A percentile compares a stretch with the other conserved stretches of the same genome.
Conservation (phyloP, 192 early-diverging fungal genomes). For the Lobosporangium transversale region DNA sequence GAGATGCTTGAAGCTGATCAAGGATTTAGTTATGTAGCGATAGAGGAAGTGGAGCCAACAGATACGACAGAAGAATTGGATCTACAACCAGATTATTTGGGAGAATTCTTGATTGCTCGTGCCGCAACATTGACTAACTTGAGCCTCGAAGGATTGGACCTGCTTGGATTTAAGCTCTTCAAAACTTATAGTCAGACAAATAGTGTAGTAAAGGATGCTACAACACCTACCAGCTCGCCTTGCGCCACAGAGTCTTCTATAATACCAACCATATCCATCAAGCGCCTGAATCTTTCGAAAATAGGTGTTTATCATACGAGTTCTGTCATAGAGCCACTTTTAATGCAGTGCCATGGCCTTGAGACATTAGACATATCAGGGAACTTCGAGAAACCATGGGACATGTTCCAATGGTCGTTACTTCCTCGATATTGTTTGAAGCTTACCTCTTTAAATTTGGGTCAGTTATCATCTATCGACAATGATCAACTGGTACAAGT, state of each 20-base stretch:
- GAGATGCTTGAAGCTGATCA: background rate
- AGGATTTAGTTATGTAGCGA: background rate
- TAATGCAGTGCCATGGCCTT: conserved; percentile 7
- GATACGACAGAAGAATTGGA: background rate
- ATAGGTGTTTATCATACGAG: background rate
- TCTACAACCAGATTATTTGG: background rate
- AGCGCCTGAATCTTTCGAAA: background rate
- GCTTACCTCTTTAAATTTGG: conserved; percentile 1
- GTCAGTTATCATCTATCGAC: background rate
- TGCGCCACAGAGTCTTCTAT: background rate
- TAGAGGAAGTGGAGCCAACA: background rate
- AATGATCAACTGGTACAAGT: conserved; percentile 11
- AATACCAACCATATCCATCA: background rate
- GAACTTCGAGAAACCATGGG: conserved; percentile 12
- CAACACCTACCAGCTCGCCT: background rate
- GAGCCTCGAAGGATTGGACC: background rate
- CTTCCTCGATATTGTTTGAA: background rate
- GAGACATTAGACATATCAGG: conserved; percentile 2
- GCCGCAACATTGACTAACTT: background rate
- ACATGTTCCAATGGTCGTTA: conserved; percentile 3
- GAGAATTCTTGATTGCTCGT: conserved; percentile 5
- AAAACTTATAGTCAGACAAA: background rate
- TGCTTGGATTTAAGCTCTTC: conserved; percentile 9
- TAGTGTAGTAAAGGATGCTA: background rate
- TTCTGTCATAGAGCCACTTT: background rate